Conservation (phyloP, 352 stramenopile genomes). For the Phytophthora cryptogea region DNA sequence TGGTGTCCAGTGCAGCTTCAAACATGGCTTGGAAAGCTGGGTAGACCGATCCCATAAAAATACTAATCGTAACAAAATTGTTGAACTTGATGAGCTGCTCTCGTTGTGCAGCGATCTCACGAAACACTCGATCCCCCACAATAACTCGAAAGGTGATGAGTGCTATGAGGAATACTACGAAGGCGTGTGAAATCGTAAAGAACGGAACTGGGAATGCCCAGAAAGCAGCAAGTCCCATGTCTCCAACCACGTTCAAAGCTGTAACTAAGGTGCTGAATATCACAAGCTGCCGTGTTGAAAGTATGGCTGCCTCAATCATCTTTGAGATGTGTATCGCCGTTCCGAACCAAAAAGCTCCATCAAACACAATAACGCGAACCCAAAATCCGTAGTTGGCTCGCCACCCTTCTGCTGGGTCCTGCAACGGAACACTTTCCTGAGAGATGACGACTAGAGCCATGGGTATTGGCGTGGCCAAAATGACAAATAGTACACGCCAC, state of each 20-base stretch:
- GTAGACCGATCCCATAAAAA: not conserved
- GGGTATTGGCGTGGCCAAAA: no score
- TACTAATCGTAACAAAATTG: not conserved
- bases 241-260: not conserved
- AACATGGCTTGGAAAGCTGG: not conserved
- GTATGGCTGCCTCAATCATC: not conserved
- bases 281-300: conserved; percentile 2
- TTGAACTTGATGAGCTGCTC: conserved; percentile 2
- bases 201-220: conserved; percentile 8
- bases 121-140: not conserved
- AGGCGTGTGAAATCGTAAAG: not conserved
- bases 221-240: not conserved
- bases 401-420: no score
- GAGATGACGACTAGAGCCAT: no score
- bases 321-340: not conserved
- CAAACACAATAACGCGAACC: not conserved
- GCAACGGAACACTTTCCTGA: no score
- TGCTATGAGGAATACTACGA: not conserved
- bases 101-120: not conserved
- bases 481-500: no score
- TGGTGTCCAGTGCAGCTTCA: not conserved
- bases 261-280: not conserved
- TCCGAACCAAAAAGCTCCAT: not conserved
- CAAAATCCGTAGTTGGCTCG: not conserved
- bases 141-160: not conserved